Base-by-base conservation (phyloP, 768 basidiomycete genomes). In the Podaxis sp. region DNA sequence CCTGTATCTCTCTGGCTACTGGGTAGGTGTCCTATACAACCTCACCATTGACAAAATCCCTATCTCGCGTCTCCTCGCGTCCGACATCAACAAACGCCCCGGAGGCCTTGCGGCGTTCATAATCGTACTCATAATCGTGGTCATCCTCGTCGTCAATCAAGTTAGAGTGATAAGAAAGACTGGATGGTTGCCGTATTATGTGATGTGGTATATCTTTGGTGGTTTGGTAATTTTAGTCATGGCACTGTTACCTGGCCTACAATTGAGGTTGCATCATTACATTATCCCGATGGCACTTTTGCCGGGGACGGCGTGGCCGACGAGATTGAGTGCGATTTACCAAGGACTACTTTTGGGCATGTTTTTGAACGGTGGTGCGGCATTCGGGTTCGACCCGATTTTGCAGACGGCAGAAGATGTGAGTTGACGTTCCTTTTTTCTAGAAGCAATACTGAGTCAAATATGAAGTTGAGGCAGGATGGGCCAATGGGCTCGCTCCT, bases 291-390 rank as follows among this genome's bases (percentile, higher is more conserved):
- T 94, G 72, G 78, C 82, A 9, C 79, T 94, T 55, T 80, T 94
- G 33, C 91, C 93, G 36, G 86, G 85, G 4, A 90, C 90, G 2
- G 92, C 84, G 5, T 93, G 93, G 69, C 90, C 92, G 0, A 94
- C 93, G 29, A 82, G 91, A 46, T 77, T 87, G 33, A 92, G 88
- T 8, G 90, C 89, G 0, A 80, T 94, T 53, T 89, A 89, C 70
- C 92, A 94, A 73, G 91, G 88, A 1, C 86, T 94, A 70, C 76
- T 94, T 13, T 78, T 94, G 36, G 93, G 94, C 2, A 80, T 94
- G 73, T 94, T 94, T 73, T 72, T 91, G 59, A 90, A 93, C 67
- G 93, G 87, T 2, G 85, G 82, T 19, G 91, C 88, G 2, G 89
- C 88, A 5, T 96, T 88, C 73, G 92, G 90, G 0, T 87, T 91